phyloP scores from a whole-genome alignment of 2,329 filamentous ascomycete genomes.

The Trematosphaeria pertusa region DNA sequence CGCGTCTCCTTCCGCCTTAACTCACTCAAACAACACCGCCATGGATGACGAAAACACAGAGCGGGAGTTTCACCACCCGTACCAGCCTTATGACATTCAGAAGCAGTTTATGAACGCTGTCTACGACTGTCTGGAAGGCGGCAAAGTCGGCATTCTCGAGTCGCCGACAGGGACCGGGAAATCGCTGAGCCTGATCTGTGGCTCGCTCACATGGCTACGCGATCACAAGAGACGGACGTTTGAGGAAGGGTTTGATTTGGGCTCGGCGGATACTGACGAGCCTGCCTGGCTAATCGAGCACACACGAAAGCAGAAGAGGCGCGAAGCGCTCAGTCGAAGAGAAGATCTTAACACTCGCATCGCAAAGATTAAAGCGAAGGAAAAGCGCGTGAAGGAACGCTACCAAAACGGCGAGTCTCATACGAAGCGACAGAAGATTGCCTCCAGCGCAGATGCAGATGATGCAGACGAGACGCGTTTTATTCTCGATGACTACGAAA shows the following conservation, averaged over 20 bases:
- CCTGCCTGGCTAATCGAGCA: slow-evolving; percentile 86
- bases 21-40: slow-evolving; percentile 2
- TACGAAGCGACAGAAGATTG: slow-evolving; percentile 52
- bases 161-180: slow-evolving; percentile 95
- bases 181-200: slow-evolving; percentile 89
- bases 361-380: slow-evolving; percentile 65
- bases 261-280: slow-evolving; percentile 67
- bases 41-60: slow-evolving; percentile 24
- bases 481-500: slow-evolving; percentile 76
- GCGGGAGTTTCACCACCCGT: slow-evolving; percentile 82
- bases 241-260: slow-evolving; percentile 60
- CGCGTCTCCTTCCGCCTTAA: too few relatives aligned
- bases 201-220: slow-evolving; percentile 88
- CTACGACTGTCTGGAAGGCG: slow-evolving; percentile 78
- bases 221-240: slow-evolving; percentile 72
- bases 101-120: slow-evolving; percentile 84
- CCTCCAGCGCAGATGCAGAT: slow-evolving; percentile 9
- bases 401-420: slow-evolving; percentile 56
- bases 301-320: slow-evolving; percentile 71
- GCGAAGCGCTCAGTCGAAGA: slow-evolving; percentile 70
- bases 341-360: slow-evolving; percentile 78
- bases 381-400: slow-evolving; percentile 65
- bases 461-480: slow-evolving; percentile 69
- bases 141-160: slow-evolving; percentile 87
- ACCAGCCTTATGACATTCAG: slow-evolving; percentile 86